These are phyloP conservation scores for Colletotrichum sojae DNA, from an alignment of 2,329 filamentous ascomycete species.

Conservation along the genomic window DNA sequence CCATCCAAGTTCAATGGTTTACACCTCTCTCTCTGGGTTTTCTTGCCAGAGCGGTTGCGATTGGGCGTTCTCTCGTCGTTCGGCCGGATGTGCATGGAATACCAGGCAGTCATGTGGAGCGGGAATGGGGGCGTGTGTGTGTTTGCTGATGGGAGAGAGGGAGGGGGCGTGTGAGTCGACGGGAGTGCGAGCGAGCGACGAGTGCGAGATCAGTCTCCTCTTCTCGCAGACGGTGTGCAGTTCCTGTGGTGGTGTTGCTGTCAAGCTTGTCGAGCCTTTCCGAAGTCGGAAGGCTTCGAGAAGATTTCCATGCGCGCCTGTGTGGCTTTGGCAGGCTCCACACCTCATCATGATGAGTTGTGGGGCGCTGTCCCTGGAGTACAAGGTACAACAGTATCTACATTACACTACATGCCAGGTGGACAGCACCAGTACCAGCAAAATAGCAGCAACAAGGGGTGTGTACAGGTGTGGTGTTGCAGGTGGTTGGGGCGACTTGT, in stretches of 20 bases:
- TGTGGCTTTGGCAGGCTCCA: conserved; percentile 36
- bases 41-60: conserved; percentile 17
- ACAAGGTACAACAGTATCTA: neutral
- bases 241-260: neutral
- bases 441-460: neutral
- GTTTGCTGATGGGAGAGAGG: neutral
- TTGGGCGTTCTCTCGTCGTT: conserved; percentile 14
- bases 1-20: conserved; percentile 22
- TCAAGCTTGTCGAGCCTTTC: conserved; percentile 18
- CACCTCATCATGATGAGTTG: conserved; percentile 21
- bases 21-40: neutral
- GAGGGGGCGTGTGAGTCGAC: neutral
- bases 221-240: neutral
- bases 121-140: conserved; percentile 1
- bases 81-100: conserved; percentile 9
- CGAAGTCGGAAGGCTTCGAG: conserved; percentile 36
- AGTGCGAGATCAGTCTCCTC: neutral
- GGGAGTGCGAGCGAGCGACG: conserved; percentile 2
- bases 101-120: conserved; percentile 36
- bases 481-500: conserved; percentile 22
- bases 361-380: neutral
- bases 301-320: conserved; percentile 31
- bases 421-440: conserved; percentile 1
- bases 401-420: neutral
- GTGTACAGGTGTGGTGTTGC: neutral